A percentile compares a stretch with the other conserved stretches of the same genome.
phyloP scores from a whole-genome alignment of 148 eudicot species.

The Chenopodium album region DNA sequence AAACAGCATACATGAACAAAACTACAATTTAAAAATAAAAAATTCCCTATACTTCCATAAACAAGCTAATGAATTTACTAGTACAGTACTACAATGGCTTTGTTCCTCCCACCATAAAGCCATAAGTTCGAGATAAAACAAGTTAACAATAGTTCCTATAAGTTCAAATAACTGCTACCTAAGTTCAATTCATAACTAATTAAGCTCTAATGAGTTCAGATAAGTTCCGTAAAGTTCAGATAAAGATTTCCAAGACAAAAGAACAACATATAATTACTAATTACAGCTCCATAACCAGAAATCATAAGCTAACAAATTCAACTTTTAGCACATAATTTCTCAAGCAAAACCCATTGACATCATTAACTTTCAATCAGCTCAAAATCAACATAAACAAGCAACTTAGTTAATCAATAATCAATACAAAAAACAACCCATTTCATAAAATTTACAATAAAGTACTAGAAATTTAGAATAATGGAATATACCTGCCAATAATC shows the following conservation, averaged over 20 bases:
- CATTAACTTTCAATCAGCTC: not conserved
- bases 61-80: too few relatives aligned
- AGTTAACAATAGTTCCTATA: too few relatives aligned
- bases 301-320: not conserved
- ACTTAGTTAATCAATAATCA: not conserved
- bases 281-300: not conserved
- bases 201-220: too few relatives aligned
- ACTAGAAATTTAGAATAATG: not conserved
- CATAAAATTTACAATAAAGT: not conserved
- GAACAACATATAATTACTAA: not conserved
- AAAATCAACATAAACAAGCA: not conserved
- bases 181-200: too few relatives aligned
- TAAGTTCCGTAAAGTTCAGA: too few relatives aligned
- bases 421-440: not conserved
- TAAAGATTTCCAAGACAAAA: too few relatives aligned
- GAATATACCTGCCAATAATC: conserved; percentile 95
- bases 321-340: not conserved
- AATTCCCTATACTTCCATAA: not conserved
- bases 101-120: too few relatives aligned
- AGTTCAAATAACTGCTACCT: too few relatives aligned
- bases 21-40: not conserved
- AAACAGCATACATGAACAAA: not conserved
- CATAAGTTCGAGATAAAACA: too few relatives aligned
- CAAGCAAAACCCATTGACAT: not conserved
- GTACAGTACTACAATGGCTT: too few relatives aligned